These are phyloP conservation scores for Chlorella sp. DNA, from an alignment of 139 green algal genomes.

Conservation along the genomic window DNA sequence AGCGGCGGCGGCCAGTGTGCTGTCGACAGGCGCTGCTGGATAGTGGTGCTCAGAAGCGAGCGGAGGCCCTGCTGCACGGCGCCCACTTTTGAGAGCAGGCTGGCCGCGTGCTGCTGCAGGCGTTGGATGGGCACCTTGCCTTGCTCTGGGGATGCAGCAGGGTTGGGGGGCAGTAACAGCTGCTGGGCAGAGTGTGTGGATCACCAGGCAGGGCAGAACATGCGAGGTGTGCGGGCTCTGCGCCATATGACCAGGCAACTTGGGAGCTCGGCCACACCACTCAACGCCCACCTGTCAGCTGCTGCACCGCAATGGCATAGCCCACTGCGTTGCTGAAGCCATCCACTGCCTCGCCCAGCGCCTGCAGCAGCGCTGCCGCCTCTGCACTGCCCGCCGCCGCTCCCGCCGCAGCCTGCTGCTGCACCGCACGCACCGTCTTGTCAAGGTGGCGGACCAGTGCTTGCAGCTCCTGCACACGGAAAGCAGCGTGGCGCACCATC, in stretches of 20 bases:
- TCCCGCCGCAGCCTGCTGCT: conserved; percentile 27
- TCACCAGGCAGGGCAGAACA: not conserved
- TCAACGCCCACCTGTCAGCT: conserved; percentile 22
- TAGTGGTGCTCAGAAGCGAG: not conserved
- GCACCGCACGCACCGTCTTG: conserved; percentile 6
- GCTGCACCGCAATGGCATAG: conserved; percentile 33
- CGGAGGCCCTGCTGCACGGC: not conserved
- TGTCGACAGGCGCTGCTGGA: conserved; percentile 7
- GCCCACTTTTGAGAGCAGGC: not conserved
- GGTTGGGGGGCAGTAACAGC: not conserved
- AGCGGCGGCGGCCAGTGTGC: conserved; percentile 39
- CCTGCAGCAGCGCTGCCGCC: not conserved
- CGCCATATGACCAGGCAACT: too few relatives aligned
- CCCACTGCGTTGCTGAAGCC: conserved; percentile 36
- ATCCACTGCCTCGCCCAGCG: conserved; percentile 9
- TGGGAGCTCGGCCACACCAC: not conserved
- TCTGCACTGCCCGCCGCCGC: not conserved
- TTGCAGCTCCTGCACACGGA: conserved; percentile 34
- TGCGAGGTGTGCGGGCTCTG: too few relatives aligned
- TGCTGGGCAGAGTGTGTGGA: not conserved
- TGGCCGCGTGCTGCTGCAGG: not conserved
- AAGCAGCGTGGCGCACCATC: too few relatives aligned
- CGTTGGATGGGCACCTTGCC: conserved; percentile 4
- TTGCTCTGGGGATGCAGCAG: not conserved
- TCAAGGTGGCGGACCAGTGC: conserved; percentile 41